Base-by-base conservation (phyloP, 2,329 filamentous ascomycete species). In the Nannizziopsis arthrosporioides region DNA sequence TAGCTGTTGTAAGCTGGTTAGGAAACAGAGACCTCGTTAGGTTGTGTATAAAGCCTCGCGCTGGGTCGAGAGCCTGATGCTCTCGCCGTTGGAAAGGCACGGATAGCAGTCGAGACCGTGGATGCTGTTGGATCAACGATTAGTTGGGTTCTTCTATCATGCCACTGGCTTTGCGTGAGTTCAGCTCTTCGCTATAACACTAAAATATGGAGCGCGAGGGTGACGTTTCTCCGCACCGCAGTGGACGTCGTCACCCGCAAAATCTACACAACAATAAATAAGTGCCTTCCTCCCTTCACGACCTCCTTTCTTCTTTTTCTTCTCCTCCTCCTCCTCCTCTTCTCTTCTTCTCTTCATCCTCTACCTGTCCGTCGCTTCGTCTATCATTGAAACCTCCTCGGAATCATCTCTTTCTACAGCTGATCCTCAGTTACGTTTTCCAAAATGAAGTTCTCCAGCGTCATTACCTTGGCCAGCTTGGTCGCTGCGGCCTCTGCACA, bases 391-490 rank as follows among this genome's bases (percentile, higher is more conserved):
- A 39, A 12, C 22, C 40, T 14, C 17, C n/a, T 38, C 12, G 7
- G 18, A 10, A 19, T 32, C 22, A 11, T 42, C 17, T 31, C 22
- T 19, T 34, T 10, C 30, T 37, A 35, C 15, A 34, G 12, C 17
- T n/a, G 12, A 39, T 31, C 34, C n/a, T 14, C 1, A 14, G 22
- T 40, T 19, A n/a, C 42, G 18, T 44, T 19, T 31, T 18, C 43
- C 54, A 66, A 41, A 35, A 77, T 77, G 74, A 75, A 73, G 66
- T 51, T 66, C 53, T 61, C 72, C 50, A 56, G 73, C 56, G 61
- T 71, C 52, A 63, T 78, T 56, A 71, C 75, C 55, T 64, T 78
- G 42, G 69, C 75, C 56, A 71, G 72, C 65, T 65, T 79, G 51
- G 71, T 74, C 53, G 64, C 68, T 52, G 61, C 68, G 22, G 66